phyloP scores from a whole-genome alignment of 1,284 basidiomycete species.

The Cerrena zonata region DNA sequence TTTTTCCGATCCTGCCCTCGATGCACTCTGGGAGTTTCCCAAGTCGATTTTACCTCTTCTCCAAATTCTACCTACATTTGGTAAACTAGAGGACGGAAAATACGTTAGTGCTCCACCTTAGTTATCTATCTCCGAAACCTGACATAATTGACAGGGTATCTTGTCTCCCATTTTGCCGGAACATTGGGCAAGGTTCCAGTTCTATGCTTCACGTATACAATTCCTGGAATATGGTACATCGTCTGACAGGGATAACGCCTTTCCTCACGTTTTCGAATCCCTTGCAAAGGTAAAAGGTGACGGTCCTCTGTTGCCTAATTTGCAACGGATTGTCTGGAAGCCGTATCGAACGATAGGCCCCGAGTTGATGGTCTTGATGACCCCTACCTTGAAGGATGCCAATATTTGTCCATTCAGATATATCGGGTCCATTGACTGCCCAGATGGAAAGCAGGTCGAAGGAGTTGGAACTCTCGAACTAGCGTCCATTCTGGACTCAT shows the following conservation, averaged over 20 bases:
- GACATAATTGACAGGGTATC: background rate
- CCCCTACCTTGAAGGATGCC: constrained; percentile 2
- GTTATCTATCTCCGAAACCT: background rate
- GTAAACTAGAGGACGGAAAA: background rate
- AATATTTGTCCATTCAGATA: constrained; percentile 1
- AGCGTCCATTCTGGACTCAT: background rate
- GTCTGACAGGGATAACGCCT: background rate
- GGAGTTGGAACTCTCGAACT: background rate
- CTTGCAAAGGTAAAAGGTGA: background rate
- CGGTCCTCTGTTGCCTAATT: constrained; percentile 3
- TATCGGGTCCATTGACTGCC: background rate
- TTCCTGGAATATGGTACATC: constrained; percentile 1
- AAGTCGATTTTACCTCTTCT: constrained; percentile 8
- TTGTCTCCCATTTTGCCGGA: constrained; percentile 1
- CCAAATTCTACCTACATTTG: constrained; percentile 4
- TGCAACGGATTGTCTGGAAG: constrained; percentile 7
- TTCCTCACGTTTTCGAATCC: constrained; percentile 4
- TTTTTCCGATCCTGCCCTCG: constrained; percentile 23
- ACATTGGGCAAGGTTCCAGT: constrained; percentile 6
- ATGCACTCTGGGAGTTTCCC: constrained; percentile 21
- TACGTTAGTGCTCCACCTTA: constrained; percentile 4
- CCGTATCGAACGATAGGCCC: background rate
- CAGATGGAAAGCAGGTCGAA: no score
- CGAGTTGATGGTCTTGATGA: background rate
- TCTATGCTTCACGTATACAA: constrained; percentile 8